These are phyloP conservation scores for Chytriomyces sp. DNA, from an alignment of 192 early-diverging fungal genomes.

Conservation along the genomic window DNA sequence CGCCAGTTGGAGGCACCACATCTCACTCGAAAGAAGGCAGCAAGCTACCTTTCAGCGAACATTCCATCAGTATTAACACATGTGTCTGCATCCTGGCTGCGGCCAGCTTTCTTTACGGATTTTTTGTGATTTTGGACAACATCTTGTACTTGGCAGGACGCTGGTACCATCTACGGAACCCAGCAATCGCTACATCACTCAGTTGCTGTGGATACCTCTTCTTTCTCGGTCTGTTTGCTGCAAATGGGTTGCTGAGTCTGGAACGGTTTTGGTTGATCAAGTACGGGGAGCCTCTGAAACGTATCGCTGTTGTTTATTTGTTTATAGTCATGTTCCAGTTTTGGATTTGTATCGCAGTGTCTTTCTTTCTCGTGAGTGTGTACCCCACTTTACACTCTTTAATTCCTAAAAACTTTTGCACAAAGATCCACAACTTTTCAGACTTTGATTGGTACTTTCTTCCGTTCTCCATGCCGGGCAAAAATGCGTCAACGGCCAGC, in stretches of 20 bases:
- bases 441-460: neutral
- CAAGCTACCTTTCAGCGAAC: neutral
- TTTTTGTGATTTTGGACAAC: neutral
- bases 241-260: slow-evolving; percentile 1
- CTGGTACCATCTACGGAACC: neutral
- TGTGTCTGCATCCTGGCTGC: neutral
- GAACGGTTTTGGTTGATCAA: slow-evolving; percentile 1
- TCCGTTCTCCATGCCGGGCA: slow-evolving; percentile 5
- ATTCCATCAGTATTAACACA: neutral
- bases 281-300: neutral
- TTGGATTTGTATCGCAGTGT: neutral
- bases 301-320: neutral
- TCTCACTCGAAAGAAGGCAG: neutral
- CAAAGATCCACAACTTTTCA: neutral
- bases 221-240: neutral
- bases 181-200: neutral
- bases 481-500: neutral
- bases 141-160: neutral
- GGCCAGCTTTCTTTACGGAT: neutral
- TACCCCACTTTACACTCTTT: too few relatives aligned
- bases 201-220: neutral
- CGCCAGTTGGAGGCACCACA: neutral
- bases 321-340: neutral
- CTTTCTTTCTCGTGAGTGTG: neutral
- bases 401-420: neutral